These are phyloP conservation scores for Dendrobium chrysotoxum DNA, from an alignment of 106 monocot species.

Conservation along the genomic window DNA sequence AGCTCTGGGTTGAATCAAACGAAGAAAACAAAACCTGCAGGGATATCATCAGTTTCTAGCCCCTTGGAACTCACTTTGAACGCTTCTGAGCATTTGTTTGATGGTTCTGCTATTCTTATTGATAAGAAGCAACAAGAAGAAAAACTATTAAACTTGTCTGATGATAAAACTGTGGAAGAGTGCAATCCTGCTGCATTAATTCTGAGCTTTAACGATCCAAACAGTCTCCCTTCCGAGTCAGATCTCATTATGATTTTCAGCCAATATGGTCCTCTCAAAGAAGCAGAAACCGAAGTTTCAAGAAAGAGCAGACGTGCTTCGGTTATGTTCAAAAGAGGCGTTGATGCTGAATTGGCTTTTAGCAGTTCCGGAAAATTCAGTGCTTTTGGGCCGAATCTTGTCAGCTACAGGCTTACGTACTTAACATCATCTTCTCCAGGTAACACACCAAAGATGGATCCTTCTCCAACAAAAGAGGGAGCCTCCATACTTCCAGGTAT, in stretches of 20 bases:
- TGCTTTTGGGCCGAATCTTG: constrained; percentile 69
- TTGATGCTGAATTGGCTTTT: constrained; percentile 90
- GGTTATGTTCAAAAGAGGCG: constrained; percentile 64
- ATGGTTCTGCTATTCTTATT: constrained; percentile 7
- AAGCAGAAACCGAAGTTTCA: constrained; percentile 58
- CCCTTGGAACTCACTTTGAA: background rate
- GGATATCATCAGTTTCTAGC: background rate
- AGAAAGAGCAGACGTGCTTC: constrained; percentile 31
- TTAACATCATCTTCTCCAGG: constrained; percentile 22
- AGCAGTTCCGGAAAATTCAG: constrained; percentile 64
- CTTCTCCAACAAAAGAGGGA: background rate
- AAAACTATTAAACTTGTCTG: background rate
- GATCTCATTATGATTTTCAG: constrained; percentile 68
- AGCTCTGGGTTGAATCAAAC: constrained; percentile 18
- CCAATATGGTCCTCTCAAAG: constrained; percentile 73
- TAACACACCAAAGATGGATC: constrained; percentile 1
- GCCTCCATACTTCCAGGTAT: background rate
- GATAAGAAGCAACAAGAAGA: background rate
- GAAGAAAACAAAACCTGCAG: constrained; percentile 18
- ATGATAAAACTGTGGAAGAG: background rate
- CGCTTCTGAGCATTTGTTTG: background rate
- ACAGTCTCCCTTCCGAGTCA: constrained; percentile 49
- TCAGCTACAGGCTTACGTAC: constrained; percentile 63
- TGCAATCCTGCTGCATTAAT: constrained; percentile 35
- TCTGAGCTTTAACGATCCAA: constrained; percentile 49